Evolutionary conservation across 805 yeast species (phyloP).

Genomic region (Yarrowia deformans): DNA sequence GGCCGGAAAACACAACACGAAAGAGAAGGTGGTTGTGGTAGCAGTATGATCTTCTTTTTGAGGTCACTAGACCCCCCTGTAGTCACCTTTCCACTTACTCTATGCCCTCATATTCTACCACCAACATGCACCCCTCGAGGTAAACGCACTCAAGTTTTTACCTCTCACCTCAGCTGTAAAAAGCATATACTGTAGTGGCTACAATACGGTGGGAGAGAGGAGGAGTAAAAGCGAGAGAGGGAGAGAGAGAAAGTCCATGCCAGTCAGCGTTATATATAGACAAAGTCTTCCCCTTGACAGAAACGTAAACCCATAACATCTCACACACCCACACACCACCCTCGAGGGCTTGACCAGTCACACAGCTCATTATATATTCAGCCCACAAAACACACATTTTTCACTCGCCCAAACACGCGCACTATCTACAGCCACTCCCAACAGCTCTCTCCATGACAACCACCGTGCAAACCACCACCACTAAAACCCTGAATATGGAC

Average conservation of each 20-base stretch:
- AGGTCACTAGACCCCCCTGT: no score
- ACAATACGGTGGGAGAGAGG: not conserved
- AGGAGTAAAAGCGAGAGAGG: no score
- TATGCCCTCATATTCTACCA: not conserved
- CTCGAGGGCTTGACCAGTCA: not conserved
- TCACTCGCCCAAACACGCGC: not conserved
- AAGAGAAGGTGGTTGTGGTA: not conserved
- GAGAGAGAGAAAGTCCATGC: not conserved
- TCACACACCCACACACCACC: not conserved
- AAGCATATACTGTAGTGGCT: not conserved
- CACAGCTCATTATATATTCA: not conserved
- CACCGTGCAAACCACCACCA: slow-evolving; percentile 33
- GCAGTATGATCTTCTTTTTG: no score
- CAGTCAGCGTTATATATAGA: slow-evolving; percentile 29
- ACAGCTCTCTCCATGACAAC: slow-evolving; percentile 5
- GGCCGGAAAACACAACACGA: not conserved
- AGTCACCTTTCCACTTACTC: not conserved
- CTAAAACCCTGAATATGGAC: slow-evolving; percentile 21
- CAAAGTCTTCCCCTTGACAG: slow-evolving; percentile 8
- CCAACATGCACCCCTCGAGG: slow-evolving; percentile 13
- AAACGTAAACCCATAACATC: not conserved
- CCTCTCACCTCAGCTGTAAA: slow-evolving; percentile 18
- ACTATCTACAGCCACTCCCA: slow-evolving; percentile 17
- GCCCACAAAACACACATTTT: not conserved
- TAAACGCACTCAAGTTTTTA: slow-evolving; percentile 21